Percentiles rank a stretch among this genome's conserved stretches.
These are phyloP conservation scores for Marasmius fiardii DNA, from an alignment of 1,284 basidiomycete genomes.

Conservation along the genomic window DNA sequence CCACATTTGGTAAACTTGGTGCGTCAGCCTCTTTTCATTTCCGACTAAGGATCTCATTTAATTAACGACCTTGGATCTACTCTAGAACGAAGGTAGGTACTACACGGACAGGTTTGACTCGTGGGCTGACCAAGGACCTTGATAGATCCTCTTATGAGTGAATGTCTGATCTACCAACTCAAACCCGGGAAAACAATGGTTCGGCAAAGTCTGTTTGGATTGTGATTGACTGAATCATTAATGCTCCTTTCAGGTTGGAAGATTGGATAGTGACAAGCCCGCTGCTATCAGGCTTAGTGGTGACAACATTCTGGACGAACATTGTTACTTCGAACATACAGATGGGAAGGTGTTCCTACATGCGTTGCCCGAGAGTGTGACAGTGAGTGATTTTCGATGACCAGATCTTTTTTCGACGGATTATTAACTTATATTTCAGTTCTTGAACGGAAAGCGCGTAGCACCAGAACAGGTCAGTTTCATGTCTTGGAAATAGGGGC, in stretches of 20 bases:
- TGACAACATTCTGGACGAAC: conserved; percentile 86
- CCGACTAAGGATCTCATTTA: conserved; percentile 7
- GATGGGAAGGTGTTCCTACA: conserved; percentile 86
- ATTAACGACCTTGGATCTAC: not conserved
- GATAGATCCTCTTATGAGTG: conserved; percentile 83
- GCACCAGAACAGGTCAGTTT: conserved; percentile 62
- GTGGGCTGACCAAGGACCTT: conserved; percentile 8
- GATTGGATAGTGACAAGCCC: conserved; percentile 73
- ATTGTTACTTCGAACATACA: conserved; percentile 87
- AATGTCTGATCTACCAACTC: conserved; percentile 93
- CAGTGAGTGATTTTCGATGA: conserved; percentile 47
- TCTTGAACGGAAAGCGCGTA: conserved; percentile 91
- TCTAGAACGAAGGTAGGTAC: conserved; percentile 75
- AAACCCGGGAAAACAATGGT: conserved; percentile 85
- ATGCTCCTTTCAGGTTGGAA: conserved; percentile 59
- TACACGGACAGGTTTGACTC: conserved; percentile 11
- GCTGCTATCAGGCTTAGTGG: conserved; percentile 94
- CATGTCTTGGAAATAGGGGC: conserved; percentile 10
- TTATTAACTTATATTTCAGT: too few species aligned
- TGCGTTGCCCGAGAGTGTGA: conserved; percentile 77
- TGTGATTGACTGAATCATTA: conserved; percentile 10
- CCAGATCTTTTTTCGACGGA: not conserved
- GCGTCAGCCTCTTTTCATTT: conserved; percentile 25
- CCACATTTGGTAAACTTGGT: conserved; percentile 95
- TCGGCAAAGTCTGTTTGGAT: conserved; percentile 23